Conservation (phyloP, 257 asterid species). For the Salvia miltiorrhiza region DNA sequence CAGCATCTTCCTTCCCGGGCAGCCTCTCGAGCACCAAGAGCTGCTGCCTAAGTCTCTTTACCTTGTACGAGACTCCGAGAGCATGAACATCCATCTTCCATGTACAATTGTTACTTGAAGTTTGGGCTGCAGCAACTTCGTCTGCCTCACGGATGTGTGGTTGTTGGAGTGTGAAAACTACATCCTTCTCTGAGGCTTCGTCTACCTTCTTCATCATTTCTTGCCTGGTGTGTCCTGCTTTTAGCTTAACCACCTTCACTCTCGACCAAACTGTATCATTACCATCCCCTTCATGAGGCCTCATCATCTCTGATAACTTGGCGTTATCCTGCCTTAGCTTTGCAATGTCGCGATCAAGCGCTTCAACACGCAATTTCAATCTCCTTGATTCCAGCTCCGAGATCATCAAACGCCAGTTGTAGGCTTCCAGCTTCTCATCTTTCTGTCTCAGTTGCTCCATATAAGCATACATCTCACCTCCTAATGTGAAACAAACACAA, state of each 20-base stretch:
- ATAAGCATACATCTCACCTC: slow-evolving; percentile 60
- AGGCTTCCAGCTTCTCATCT: slow-evolving; percentile 70
- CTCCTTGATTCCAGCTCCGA: slow-evolving; percentile 68
- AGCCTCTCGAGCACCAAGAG: slow-evolving; percentile 70
- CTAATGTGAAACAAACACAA: neutral
- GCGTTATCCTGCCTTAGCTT: slow-evolving; percentile 53
- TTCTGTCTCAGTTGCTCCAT: slow-evolving; percentile 70
- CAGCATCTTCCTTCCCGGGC: slow-evolving; percentile 43
- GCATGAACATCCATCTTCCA: slow-evolving; percentile 88
- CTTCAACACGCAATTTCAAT: slow-evolving; percentile 51
- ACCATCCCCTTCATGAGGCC: slow-evolving; percentile 24
- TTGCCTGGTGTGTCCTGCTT: slow-evolving; percentile 37
- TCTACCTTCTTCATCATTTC: slow-evolving; percentile 29
- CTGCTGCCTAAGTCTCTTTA: slow-evolving; percentile 87
- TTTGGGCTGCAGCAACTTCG: neutral
- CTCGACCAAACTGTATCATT: slow-evolving; percentile 61
- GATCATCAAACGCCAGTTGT: slow-evolving; percentile 65
- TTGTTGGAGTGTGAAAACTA: slow-evolving; percentile 43
- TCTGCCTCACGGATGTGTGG: slow-evolving; percentile 5
- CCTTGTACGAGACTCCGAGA: slow-evolving; percentile 79
- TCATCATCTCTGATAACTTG: slow-evolving; percentile 53
- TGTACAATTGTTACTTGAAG: neutral
- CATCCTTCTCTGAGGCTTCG: slow-evolving; percentile 34
- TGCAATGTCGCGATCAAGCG: slow-evolving; percentile 44
- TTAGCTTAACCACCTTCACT: slow-evolving; percentile 54